Base-by-base conservation (phyloP, 1,284 basidiomycete genomes). In the Vanrija sp. region DNA sequence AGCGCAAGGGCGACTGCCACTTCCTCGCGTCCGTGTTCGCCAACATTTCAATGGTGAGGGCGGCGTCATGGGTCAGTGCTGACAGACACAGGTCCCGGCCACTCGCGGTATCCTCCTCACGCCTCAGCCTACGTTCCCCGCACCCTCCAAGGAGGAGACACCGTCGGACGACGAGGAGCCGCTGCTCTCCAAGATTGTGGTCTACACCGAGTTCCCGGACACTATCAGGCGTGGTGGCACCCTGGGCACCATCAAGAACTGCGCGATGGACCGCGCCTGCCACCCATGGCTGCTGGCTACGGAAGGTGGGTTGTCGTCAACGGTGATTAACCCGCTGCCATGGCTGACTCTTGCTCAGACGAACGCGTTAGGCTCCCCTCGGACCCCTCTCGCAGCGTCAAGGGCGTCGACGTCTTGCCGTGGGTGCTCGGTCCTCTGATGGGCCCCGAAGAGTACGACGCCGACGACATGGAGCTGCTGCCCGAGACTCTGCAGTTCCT, bases 11-110 rank as follows among this genome's bases (percentile, higher is more conserved):
- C 37, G 81, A 85, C 54, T 80, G 94, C 31, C 87, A 96, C 75
- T 97, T 96, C 75, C 78, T 96, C 16, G 85, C 91, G 0, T 90
- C 86, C 55, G 91, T 95, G 4, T 94, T 96, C 70, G 91, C 91
- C 15, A 96, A 97, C 71, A 75, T 95, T 48, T 87, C 83, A 41
- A 83, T 84, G 65, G 91, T 92, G 66, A 63, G 83, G 78, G 31
- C 31, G 10, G 31, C 12, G 12, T 14, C 9, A 4, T 10, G 31
- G 27, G 31, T 31, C 31, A 31, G 10, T 22, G 8, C 31, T 44
- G 27, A 22, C 25, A 22, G 4, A 16, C n/a, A 8, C 47, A 71
- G 69, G 53, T 72, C 12, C 72, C 72, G 8, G 59, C 70, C n/a
- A 73, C 73, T 8, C 55, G 73, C 19, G 58, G 60, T 0, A 57